Evolutionary conservation across 208 protist species (phyloP), one percentile per base, ranked within the genome.

Genomic region (Vickermania spadyakhi): DNA sequence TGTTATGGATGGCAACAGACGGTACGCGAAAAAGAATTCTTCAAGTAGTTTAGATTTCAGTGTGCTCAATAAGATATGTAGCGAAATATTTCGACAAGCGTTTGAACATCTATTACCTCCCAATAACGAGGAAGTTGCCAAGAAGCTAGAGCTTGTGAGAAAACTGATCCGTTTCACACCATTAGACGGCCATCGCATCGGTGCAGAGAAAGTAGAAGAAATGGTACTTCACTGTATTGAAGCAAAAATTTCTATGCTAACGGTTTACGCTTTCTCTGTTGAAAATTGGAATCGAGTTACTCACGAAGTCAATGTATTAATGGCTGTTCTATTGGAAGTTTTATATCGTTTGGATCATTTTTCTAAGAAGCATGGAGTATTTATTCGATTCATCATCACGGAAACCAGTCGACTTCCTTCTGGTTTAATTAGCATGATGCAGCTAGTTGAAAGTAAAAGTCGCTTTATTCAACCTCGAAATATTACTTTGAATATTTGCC

Each of bases 1-100:
- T 58, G 91, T 96, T 49, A 96, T 96, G 89, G 89, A 96, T 56
- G 89, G 89, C 27, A 96, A 96, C 54, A 64, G 89, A 11, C 68
- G 89, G 1, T 96, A 88, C 58, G 86, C 86, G 1, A 52, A 58
- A 26, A 54, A 29, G 1, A 29, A 45, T 0, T 22, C 57, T 1
- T 4, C 31, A 3, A 55, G 21, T 26, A 23, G 25, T 22, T 7
- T 55, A 18, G 21, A 18, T 7, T 11, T 27, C 21, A 23, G 13
- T 55, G 5, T 55, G 5, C 5, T 27, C 21, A 27, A 55, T 22
- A 18, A 55, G 26, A 55, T 22, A 18, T 55, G 30, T 14, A 29
- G 22, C 41, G 26, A 31, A 60, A 23, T 27, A 50, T 49, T 71
- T 50, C 70, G 51, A 75, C 36, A 58, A 41, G 7, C 11, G 52